Conservation (phyloP, 179 eudicot species). For the Spinacia oleracea region DNA sequence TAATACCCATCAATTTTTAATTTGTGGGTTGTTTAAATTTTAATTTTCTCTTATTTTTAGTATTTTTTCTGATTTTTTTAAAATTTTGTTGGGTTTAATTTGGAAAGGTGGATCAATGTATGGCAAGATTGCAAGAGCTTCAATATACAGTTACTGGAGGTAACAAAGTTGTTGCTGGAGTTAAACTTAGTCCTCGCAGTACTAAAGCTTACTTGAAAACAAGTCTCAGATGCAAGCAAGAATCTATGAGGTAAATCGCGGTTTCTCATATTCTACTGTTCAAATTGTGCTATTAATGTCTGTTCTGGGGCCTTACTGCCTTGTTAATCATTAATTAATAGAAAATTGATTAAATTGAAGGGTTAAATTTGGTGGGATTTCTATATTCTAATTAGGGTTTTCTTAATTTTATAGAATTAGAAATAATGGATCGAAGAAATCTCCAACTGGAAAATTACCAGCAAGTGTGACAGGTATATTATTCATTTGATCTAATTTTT, state of each 20-base stretch:
- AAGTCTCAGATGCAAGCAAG: constrained; percentile 81
- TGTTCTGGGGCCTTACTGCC: no score
- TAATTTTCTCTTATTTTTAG: no score
- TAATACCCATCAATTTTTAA: neutral
- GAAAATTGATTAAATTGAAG: neutral
- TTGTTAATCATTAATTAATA: neutral
- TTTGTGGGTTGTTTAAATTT: neutral
- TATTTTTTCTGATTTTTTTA: neutral
- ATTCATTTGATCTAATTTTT: neutral
- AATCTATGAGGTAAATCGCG: constrained; percentile 53
- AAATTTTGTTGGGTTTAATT: neutral
- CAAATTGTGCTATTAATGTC: neutral
- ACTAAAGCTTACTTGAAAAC: constrained; percentile 61
- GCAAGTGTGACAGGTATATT: constrained; percentile 42
- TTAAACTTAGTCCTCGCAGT: constrained; percentile 65
- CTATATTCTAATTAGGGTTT: neutral
- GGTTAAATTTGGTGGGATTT: neutral
- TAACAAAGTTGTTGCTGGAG: constrained; percentile 57
- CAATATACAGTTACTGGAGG: constrained; percentile 83
- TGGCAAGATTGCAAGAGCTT: constrained; percentile 86
- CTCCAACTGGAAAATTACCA: constrained; percentile 67
- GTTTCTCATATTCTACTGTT: neutral
- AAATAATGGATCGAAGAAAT: constrained; percentile 49
- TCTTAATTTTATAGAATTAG: constrained; percentile 45
- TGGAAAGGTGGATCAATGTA: constrained; percentile 80